These are phyloP conservation scores for Cyanidium caldarium DNA, from an alignment of 23 red algal genomes.

Conservation along the genomic window DNA sequence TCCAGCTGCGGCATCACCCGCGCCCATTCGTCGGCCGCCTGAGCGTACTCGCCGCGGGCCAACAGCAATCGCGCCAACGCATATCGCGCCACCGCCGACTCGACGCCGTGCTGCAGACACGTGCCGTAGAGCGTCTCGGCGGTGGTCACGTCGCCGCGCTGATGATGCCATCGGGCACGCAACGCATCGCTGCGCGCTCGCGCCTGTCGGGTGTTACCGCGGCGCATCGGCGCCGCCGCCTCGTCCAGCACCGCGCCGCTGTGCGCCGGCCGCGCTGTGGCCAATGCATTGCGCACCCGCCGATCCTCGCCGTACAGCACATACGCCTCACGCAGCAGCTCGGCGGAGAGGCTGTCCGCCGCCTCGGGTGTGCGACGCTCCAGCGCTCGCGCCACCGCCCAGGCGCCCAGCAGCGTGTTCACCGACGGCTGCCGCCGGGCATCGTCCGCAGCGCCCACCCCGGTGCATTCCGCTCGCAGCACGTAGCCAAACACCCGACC, in stretches of 20 bases:
- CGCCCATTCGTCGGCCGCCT: background rate
- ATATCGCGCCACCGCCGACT: background rate
- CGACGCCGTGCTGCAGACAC: background rate
- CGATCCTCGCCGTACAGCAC: background rate
- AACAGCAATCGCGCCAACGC: background rate
- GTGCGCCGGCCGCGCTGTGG: background rate
- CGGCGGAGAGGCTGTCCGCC: background rate
- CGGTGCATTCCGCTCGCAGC: background rate
- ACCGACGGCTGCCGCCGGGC: background rate
- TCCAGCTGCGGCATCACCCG: background rate
- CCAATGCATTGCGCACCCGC: background rate
- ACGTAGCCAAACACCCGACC: background rate
- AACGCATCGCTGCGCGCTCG: background rate
- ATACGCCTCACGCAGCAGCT: constrained; percentile 5
- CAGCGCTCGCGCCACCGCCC: background rate
- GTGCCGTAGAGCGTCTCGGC: constrained; percentile 2
- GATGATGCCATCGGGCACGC: background rate
- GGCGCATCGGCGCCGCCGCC: background rate
- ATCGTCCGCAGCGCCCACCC: background rate
- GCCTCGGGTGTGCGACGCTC: background rate
- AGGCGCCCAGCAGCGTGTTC: background rate
- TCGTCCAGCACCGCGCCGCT: background rate
- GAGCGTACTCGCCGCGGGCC: background rate
- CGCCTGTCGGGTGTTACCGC: background rate
- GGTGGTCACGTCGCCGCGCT: background rate